Conservation (phyloP, 768 basidiomycete species). For the Tephrocybe sp. region DNA sequence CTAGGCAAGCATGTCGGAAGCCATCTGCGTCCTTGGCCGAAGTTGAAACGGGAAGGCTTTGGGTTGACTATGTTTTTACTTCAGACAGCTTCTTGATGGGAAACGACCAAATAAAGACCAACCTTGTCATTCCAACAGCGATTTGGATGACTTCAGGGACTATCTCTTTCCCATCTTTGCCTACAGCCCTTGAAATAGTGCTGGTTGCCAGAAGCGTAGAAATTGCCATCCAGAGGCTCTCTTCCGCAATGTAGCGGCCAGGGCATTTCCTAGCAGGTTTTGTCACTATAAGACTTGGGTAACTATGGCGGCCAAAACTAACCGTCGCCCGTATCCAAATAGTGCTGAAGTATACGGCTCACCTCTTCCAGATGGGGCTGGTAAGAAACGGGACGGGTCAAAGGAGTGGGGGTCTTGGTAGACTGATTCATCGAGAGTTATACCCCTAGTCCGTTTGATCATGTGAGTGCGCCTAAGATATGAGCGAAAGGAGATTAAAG, state of each 20-base stretch:
- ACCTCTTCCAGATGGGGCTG: slow-evolving; percentile 9
- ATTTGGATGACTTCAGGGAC: slow-evolving; percentile 21
- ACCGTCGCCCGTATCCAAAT: slow-evolving; percentile 25
- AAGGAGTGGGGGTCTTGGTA: slow-evolving; percentile 38
- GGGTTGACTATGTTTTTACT: background rate
- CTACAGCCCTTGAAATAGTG: slow-evolving; percentile 31
- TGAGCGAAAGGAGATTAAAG: too few species aligned
- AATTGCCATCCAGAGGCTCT: slow-evolving; percentile 28
- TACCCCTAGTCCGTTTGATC: slow-evolving; percentile 22
- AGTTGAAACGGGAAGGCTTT: background rate
- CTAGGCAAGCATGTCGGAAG: background rate
- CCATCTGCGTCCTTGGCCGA: background rate
- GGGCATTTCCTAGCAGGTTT: slow-evolving; percentile 39
- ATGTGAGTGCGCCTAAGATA: too few species aligned
- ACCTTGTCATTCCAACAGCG: slow-evolving; percentile 4
- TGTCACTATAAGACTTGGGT: too few species aligned
- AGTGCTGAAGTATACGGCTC: slow-evolving; percentile 6
- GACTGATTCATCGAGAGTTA: slow-evolving; percentile 32
- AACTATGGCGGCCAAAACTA: too few species aligned
- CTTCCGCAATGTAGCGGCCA: slow-evolving; percentile 40
- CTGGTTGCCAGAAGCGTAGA: slow-evolving; percentile 25
- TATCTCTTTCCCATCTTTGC: slow-evolving; percentile 30
- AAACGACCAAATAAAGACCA: background rate
- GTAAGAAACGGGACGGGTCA: slow-evolving; percentile 38
- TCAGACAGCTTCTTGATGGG: background rate